A percentile compares a stretch with the other conserved stretches of the same genome.
Conservation (phyloP, 805 yeast species). For the Myxozyma neglecta region DNA sequence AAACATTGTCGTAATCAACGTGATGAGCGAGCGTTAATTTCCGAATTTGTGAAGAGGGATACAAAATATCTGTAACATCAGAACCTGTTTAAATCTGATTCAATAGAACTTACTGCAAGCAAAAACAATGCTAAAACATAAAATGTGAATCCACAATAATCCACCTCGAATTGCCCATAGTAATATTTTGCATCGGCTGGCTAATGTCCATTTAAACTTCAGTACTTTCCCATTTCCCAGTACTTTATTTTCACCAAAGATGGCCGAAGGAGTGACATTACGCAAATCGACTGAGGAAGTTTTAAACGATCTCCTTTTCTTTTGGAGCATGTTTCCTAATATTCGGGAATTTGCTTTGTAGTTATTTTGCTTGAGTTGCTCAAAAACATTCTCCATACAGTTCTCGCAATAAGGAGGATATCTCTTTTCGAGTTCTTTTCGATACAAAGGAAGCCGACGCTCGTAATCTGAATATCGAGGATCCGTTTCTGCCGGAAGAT, state of each 20-base stretch:
- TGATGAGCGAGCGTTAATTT: not conserved
- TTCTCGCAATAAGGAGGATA: conserved; percentile 25
- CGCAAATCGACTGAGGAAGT: not conserved
- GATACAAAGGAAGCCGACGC: conserved; percentile 9
- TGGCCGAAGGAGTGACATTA: not conserved
- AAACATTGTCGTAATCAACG: not conserved
- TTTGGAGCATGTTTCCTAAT: conserved; percentile 17
- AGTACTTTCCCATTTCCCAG: conserved; percentile 5
- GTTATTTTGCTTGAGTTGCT: conserved; percentile 10
- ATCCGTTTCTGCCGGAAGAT: conserved; percentile 20
- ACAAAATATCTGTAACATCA: not conserved
- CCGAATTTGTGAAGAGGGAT: not conserved
- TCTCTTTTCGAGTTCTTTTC: conserved; percentile 19
- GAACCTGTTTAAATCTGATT: not conserved
- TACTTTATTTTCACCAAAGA: not conserved
- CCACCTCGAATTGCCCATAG: conserved; percentile 17
- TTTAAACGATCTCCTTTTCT: not conserved
- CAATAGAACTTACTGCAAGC: conserved; percentile 3
- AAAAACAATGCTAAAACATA: not conserved
- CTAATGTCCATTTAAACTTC: conserved; percentile 8
- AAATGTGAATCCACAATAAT: conserved; percentile 1
- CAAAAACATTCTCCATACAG: conserved; percentile 5
- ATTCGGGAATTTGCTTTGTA: conserved; percentile 20
- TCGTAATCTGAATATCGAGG: conserved; percentile 1
- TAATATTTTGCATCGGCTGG: conserved; percentile 1